Conservation (phyloP, 306 rosid genomes). For the Dicorynia guianensis region DNA sequence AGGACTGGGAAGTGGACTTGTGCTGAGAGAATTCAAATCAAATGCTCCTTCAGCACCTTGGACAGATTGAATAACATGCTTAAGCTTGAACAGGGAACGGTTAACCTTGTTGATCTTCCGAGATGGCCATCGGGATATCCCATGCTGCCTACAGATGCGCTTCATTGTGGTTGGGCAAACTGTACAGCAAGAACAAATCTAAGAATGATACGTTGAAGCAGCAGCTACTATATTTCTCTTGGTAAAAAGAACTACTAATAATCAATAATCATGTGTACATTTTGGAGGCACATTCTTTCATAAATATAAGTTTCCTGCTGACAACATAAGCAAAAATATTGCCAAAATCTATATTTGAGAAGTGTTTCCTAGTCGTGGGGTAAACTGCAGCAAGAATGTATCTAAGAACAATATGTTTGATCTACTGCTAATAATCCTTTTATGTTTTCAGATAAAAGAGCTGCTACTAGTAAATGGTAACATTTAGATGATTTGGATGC, state of each 20-base stretch:
- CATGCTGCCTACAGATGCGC: constrained; percentile 93
- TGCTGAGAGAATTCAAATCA: constrained; percentile 59
- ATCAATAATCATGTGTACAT: too few relatives aligned
- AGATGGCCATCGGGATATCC: constrained; percentile 95
- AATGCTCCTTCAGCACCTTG: constrained; percentile 85
- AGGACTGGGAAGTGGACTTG: constrained; percentile 58
- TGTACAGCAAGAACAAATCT: constrained; percentile 48
- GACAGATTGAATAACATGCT: constrained; percentile 83
- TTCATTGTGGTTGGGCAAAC: constrained; percentile 98
- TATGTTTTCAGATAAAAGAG: background rate
- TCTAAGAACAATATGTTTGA: constrained; percentile 30
- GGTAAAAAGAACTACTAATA: too few relatives aligned
- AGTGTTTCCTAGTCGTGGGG: too few relatives aligned
- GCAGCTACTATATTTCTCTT: too few relatives aligned
- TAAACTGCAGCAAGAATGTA: too few relatives aligned
- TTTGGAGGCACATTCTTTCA: too few relatives aligned
- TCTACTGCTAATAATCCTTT: background rate
- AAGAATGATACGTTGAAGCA: too few relatives aligned
- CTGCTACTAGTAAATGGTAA: constrained; percentile 7
- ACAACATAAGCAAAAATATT: too few relatives aligned
- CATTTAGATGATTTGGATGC: background rate
- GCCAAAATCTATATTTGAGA: too few relatives aligned
- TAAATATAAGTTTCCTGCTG: too few relatives aligned
- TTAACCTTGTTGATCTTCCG: constrained; percentile 91
- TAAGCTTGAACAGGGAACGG: constrained; percentile 79